Percentiles rank a stretch among this genome's conserved stretches.
phyloP scores from a whole-genome alignment of 352 stramenopile species.

The Globisporangium heterothallicum region DNA sequence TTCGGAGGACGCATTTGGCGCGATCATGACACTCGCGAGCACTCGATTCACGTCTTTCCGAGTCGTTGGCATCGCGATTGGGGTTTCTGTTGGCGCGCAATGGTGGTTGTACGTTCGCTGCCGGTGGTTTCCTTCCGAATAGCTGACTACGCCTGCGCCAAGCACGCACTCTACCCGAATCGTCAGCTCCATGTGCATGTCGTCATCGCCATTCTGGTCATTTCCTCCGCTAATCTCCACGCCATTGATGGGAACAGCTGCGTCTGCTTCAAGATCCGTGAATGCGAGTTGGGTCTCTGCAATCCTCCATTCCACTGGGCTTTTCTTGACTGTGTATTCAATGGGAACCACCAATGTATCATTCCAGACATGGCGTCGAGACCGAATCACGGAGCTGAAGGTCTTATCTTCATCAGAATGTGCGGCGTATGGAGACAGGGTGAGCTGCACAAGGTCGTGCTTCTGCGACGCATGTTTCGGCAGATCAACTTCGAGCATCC shows the following conservation, averaged over 20 bases:
- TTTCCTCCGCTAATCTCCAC: not conserved
- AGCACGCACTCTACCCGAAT: slow-evolving; percentile 8
- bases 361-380: slow-evolving; percentile 1
- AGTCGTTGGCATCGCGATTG: slow-evolving; percentile 1
- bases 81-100: slow-evolving; percentile 4
- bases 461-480: not conserved
- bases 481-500: slow-evolving; percentile 15
- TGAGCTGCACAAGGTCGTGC: not conserved
- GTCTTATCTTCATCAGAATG: not conserved
- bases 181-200: not conserved
- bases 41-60: slow-evolving; percentile 8
- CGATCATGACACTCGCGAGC: slow-evolving; percentile 4
- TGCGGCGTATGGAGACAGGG: slow-evolving; percentile 1
- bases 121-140: not conserved
- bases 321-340: not conserved
- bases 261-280: not conserved
- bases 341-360: slow-evolving; percentile 1
- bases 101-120: not conserved
- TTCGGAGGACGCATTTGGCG: slow-evolving; percentile 3
- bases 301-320: slow-evolving; percentile 1
- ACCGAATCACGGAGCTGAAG: not conserved
- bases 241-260: slow-evolving; percentile 1
- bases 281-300: slow-evolving; percentile 10
- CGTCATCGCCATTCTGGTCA: not conserved
- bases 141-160: not conserved